Evolutionary conservation across 768 basidiomycete genomes (phyloP).

Genomic region (Russula virescens): DNA sequence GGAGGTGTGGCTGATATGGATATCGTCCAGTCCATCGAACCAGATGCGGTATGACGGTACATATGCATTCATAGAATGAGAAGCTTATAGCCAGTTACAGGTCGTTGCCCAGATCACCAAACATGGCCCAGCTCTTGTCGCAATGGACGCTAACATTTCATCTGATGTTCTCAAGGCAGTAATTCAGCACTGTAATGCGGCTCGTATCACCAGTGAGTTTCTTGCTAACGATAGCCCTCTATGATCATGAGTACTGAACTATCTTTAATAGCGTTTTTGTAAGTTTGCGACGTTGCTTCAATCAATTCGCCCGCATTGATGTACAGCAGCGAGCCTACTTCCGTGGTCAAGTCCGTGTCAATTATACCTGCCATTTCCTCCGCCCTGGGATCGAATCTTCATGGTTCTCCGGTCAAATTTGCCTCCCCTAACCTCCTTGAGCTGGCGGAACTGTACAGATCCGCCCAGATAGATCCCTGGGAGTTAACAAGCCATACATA

Average conservation of each 20-base stretch:
- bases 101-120: slow-evolving; percentile 43
- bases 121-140: slow-evolving; percentile 53
- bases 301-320: neutral
- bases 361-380: slow-evolving; percentile 60
- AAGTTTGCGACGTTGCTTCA: slow-evolving; percentile 27
- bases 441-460: slow-evolving; percentile 52
- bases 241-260: slow-evolving; percentile 4
- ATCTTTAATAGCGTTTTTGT: slow-evolving; percentile 64
- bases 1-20: slow-evolving; percentile 94
- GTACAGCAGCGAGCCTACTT: slow-evolving; percentile 81
- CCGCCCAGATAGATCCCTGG: slow-evolving; percentile 40
- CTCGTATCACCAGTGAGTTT: slow-evolving; percentile 49
- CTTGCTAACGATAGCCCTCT: neutral
- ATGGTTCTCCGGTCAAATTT: slow-evolving; percentile 52
- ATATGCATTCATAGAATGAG: neutral
- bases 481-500: slow-evolving; percentile 46
- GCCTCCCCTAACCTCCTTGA: slow-evolving; percentile 86
- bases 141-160: slow-evolving; percentile 72
- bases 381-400: slow-evolving; percentile 29
- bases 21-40: slow-evolving; percentile 47
- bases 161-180: slow-evolving; percentile 46
- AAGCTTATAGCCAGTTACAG: slow-evolving; percentile 33
- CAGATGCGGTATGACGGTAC: slow-evolving; percentile 37
- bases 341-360: slow-evolving; percentile 66
- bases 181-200: slow-evolving; percentile 44